These are phyloP conservation scores for Dictyostelium brefeldianum DNA, from an alignment of 78 protist species.

Conservation along the genomic window DNA sequence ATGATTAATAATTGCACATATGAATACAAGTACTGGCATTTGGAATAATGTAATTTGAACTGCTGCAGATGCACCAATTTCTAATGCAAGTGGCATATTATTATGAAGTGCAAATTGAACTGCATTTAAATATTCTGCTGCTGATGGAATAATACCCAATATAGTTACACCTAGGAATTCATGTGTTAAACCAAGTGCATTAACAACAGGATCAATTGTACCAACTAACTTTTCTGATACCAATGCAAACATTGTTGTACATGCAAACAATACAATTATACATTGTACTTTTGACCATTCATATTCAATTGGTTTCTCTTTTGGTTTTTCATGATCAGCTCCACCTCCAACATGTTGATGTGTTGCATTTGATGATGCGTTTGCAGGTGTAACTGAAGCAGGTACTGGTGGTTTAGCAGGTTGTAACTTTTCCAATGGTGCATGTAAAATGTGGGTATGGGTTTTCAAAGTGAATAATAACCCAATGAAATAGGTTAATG, in stretches of 20 bases:
- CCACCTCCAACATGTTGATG: background rate
- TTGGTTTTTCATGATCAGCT: slow-evolving; percentile 10
- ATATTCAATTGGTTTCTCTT: slow-evolving; percentile 25
- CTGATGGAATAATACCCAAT: slow-evolving; percentile 88
- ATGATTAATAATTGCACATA: slow-evolving; percentile 66
- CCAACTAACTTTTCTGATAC: slow-evolving; percentile 80
- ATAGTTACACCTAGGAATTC: slow-evolving; percentile 89
- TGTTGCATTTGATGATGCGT: background rate
- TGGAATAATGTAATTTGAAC: slow-evolving; percentile 89
- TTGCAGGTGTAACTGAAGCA: background rate
- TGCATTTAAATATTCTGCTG: slow-evolving; percentile 91
- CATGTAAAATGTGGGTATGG: slow-evolving; percentile 85
- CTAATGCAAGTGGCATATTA: slow-evolving; percentile 86
- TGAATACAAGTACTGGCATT: slow-evolving; percentile 83
- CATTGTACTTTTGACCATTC: slow-evolving; percentile 83
- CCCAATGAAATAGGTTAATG: slow-evolving; percentile 88
- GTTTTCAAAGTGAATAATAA: slow-evolving; percentile 92
- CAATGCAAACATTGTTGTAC: slow-evolving; percentile 84
- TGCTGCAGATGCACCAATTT: slow-evolving; percentile 90
- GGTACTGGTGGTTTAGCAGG: background rate
- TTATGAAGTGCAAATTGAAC: slow-evolving; percentile 87
- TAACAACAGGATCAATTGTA: slow-evolving; percentile 74
- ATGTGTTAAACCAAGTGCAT: slow-evolving; percentile 79
- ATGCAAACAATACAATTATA: slow-evolving; percentile 67
- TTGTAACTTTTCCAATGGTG: background rate